Base-by-base conservation (phyloP, 495 filamentous ascomycete species). In the Paragyromitra xinjiangensis region DNA sequence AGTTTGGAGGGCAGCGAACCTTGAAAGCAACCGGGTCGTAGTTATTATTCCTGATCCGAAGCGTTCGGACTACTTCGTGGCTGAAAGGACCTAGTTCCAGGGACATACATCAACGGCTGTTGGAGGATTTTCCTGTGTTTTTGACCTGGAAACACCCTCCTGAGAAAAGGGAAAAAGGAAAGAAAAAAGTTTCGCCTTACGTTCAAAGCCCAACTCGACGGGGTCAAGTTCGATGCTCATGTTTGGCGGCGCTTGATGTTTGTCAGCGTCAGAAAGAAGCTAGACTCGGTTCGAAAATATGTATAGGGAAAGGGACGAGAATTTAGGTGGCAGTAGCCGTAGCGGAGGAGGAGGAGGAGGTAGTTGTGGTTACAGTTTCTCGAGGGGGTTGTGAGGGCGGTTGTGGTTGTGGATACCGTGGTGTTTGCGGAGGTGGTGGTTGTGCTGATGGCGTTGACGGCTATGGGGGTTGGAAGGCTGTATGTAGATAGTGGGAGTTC, bases 151-250 rank as follows among this genome's bases (percentile, higher is more conserved):
- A 69, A 22, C 22, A 45, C 40, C 11, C 37, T 24, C 7, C 9
- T 12, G 22, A 42, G 26, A 24, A 68, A 22, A 62, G 40, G 53
- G 42, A 56, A 37, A 19, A 50, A 56, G 29, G 7, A 16, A 9
- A 34, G 6, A 51, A 45, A 45, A 59, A 45, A 62, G 64, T 63
- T 51, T 69, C 67, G 77, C 87, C 93, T 79, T 87, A 98, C 95
- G 92, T 83, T 91, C 91, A 87, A 99, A 99, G 86, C 91, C 90
- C 76, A 99, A 90, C 88, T 99, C 95, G 72, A 88, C 84, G 50
- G 95, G 96, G 77, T 95, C 91, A 82, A 98, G 91, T 81, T 97
- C 91, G 83, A 99, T 90, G 74, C 94, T 97, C 95, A 99, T 99
- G 86, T 76, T 75, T 50, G 45, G 78, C 48, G 64, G 53, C 63